Base-by-base conservation (phyloP, 106 monocot species). In the Amphibolis antarctica region DNA sequence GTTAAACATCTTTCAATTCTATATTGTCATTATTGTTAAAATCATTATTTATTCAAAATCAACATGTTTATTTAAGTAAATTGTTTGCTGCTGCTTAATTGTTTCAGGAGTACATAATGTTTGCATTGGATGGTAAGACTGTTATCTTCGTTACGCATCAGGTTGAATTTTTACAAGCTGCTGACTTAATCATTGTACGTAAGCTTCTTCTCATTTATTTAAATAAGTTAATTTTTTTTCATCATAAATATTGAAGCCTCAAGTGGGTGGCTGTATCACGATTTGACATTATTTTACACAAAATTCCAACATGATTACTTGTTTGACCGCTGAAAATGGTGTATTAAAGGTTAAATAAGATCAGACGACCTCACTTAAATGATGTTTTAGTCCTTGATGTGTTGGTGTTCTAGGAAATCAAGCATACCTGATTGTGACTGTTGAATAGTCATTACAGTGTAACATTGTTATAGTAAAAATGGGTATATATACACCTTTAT, bases 61-160 rank as follows among this genome's bases (percentile, higher is more conserved):
- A n/a, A n/a, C n/a, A n/a, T n/a, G 48, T 10, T 28, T 46, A 42
- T 21, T n/a, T 5, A 29, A 26, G 0, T 45, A 15, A 63, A 7
- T 25, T 55, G n/a, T 36, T 26, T 23, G 10, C 30, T 46, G 46
- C 14, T 46, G 18, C n/a, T 42, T 60, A 60, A 60, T 7, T 60
- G 28, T 69, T 77, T 43, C 70, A 94, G 94, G 94, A 94, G 58
- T 94, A 94, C 67, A 94, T 94, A 77, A 65, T 84, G 69, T 72
- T 77, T 15, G 89, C 94, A 12, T 60, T 94, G 55, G 83, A 83
- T 36, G 73, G 44, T 67, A 94, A 94, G 75, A 89, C 94, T 23
- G 89, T 94, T 28, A 72, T 94, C 43, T 94, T 79, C 65, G 94
- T 94, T 53, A 94, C 89, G 5, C 94, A 94, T 82, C 94, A 94